Evolutionary conservation across 2,329 filamentous ascomycete genomes (phyloP), one percentile per base, ranked within the genome.

Genomic region (Aspergillus sp.): DNA sequence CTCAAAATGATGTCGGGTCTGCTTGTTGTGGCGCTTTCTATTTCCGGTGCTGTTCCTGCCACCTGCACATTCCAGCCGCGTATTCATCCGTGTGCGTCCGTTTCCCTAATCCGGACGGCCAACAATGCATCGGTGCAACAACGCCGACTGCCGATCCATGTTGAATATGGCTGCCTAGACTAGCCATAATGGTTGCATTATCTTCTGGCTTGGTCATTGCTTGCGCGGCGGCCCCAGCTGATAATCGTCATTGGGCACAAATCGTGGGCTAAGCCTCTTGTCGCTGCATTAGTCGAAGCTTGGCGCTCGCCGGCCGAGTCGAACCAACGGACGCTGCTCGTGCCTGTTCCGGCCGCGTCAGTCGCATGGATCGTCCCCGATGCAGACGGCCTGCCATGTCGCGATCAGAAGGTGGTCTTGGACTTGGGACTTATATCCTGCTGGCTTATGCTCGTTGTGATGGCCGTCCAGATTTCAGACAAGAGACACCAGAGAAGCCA

Each of bases 281-380:
- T 53, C 49, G 54, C 59, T 58, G 60, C 58, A 61, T 61, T 64
- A 63, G 62, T 55, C 41, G 39, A 65, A 65, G 63, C 63, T 65
- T 65, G 63, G 60, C 63, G 14, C 4, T 12, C 3, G 14, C 9
- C n/a, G 15, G 15, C 14, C 37, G 25, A 47, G 4, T 3, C 4
- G 4, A 11, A 4, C 62, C 63, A 64, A 55, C 59, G 11, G 48
- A 17, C 17, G 25, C 40, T 17, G n/a, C 44, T 51, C 31, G 41
- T 37, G 27, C 45, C 44, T 50, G 17, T 25, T 58, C 40, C 56
- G 62, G 62, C 62, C 61, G 59, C 62, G 61, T 63, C 62, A 64
- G 47, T 27, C 19, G 27, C 35, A 35, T 12, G 17, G 17, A 7
- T 37, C 23, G 6, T n/a, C 15, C 51, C 39, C 31, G 27, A 54